Evolutionary conservation across 2,329 filamentous ascomycete species (phyloP), one percentile per base, ranked within the genome.

Genomic region (Calonectria leucothoes): DNA sequence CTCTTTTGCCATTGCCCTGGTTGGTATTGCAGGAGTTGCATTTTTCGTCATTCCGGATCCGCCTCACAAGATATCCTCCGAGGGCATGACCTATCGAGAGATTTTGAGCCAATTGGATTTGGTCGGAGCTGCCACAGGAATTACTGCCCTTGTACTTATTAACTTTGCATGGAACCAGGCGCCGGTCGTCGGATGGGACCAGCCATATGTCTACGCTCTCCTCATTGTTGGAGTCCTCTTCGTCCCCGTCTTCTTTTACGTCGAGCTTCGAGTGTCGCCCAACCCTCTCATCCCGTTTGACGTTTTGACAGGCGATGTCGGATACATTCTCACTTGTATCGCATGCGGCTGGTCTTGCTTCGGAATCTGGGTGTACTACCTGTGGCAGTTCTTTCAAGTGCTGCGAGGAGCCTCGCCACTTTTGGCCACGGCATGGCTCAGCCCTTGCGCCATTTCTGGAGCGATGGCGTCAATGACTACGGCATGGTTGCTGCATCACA

Each of bases 101-200:
- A 81, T 80, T 37, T 64, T 83, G 5, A 70, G 74, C 1, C 81
- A 82, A 14, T 80, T 88, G 5, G 87, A 89, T 48, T 70, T 87
- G 10, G 81, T 82, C 0, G 87, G 86, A 1, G 84, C 84, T 0
- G 37, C 83, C 1, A 77, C 83, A 0, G 91, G 92, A 1, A 86
- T 93, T 23, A 84, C 85, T 0, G 88, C 88, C 0, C 83, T 94
- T 29, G 85, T 93, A 0, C 84, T 94, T 23, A 87, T 94, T 82
- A 93, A 93, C 80, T 90, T 94, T 76, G 90, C 91, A 0, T 93
- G 91, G 90, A 93, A 92, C 72, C 91, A 94, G 79, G 91, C 90
- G 0, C 88, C 90, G 0, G 85, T 90, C 0, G 89, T 87, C 2
- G 91, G 91, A 2, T 94, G 92, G 92, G 76, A 83, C 1, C 84